Conservation (phyloP, 2,329 filamentous ascomycete species). For the Monosporascus cannonballus region DNA sequence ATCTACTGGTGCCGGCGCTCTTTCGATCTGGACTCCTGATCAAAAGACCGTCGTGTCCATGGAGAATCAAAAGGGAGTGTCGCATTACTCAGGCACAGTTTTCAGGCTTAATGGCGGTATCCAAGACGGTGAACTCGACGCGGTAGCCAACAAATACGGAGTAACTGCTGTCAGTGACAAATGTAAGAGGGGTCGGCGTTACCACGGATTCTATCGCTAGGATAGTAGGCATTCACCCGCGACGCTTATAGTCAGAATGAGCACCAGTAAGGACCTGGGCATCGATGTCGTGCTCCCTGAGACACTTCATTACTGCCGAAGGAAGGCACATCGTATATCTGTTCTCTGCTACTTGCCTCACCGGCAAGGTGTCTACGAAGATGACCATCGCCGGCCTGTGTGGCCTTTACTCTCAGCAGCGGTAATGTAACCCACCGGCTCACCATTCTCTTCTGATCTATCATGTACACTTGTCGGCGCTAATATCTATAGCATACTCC, state of each 20-base stretch:
- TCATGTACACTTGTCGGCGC: no score
- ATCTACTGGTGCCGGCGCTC: constrained; percentile 29
- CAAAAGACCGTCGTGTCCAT: constrained; percentile 25
- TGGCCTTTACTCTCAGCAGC: constrained; percentile 23
- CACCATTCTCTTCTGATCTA: no score
- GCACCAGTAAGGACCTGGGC: constrained; percentile 39
- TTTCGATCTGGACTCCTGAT: constrained; percentile 32
- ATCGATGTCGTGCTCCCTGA: constrained; percentile 40
- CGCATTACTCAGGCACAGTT: constrained; percentile 36
- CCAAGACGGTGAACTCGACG: constrained; percentile 45
- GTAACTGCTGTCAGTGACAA: constrained; percentile 47
- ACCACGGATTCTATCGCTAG: constrained; percentile 33
- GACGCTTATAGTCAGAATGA: constrained; percentile 39
- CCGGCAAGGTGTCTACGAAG: constrained; percentile 27
- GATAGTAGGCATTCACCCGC: constrained; percentile 48
- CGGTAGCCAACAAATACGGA: constrained; percentile 38
- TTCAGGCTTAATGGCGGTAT: constrained; percentile 51
- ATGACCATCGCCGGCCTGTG: constrained; percentile 26
- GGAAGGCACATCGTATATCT: constrained; percentile 35
- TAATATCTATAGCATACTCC: no score
- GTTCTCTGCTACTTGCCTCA: constrained; percentile 39
- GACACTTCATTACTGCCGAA: constrained; percentile 33
- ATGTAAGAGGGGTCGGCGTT: constrained; percentile 41
- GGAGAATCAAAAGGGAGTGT: constrained; percentile 20
- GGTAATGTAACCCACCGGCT: constrained; percentile 4